A percentile compares a stretch with the other conserved stretches of the same genome.
Conservation (phyloP, 2,329 filamentous ascomycete species). For the Pestalotiopsis sp. region DNA sequence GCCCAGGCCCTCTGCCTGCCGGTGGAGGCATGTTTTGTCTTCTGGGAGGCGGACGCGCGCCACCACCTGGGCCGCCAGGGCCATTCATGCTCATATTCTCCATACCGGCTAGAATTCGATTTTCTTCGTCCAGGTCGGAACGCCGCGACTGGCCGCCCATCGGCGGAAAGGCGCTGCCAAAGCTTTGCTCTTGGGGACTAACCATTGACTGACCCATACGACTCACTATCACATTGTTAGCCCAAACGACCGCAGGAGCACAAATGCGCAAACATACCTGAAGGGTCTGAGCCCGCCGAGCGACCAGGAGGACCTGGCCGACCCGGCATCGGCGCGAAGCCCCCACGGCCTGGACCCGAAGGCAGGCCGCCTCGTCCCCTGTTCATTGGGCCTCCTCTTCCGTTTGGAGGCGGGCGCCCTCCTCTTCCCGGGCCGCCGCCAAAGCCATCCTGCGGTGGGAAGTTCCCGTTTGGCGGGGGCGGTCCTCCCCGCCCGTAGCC, state of each 20-base stretch:
- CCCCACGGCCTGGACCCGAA: slow-evolving; percentile 28
- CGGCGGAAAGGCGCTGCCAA: slow-evolving; percentile 44
- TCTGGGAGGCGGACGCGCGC: slow-evolving; percentile 17
- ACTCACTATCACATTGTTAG: slow-evolving; percentile 25
- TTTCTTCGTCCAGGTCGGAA: slow-evolving; percentile 44
- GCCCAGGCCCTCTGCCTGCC: slow-evolving; percentile 35
- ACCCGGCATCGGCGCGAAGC: slow-evolving; percentile 31
- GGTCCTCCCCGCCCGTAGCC: slow-evolving; percentile 48
- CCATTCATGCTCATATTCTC: slow-evolving; percentile 41
- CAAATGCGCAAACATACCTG: slow-evolving; percentile 24
- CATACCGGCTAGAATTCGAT: slow-evolving; percentile 45
- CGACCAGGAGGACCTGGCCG: slow-evolving; percentile 44
- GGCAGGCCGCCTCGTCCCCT: slow-evolving; percentile 32
- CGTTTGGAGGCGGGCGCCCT: slow-evolving; percentile 43
- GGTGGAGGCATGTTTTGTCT: slow-evolving; percentile 25
- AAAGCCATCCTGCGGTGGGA: slow-evolving; percentile 49
- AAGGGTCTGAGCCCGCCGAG: slow-evolving; percentile 39
- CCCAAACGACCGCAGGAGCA: neutral
- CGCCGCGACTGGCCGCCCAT: slow-evolving; percentile 44
- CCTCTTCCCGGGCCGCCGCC: slow-evolving; percentile 43
- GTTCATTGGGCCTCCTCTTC: slow-evolving; percentile 48
- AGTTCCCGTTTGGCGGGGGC: slow-evolving; percentile 36
- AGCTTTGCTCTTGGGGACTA: slow-evolving; percentile 36
- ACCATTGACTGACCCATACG: slow-evolving; percentile 24
- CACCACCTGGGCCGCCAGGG: slow-evolving; percentile 3